These are phyloP conservation scores for Anaeromyces robustus DNA, from an alignment of 192 early-diverging fungal genomes.

Conservation along the genomic window DNA sequence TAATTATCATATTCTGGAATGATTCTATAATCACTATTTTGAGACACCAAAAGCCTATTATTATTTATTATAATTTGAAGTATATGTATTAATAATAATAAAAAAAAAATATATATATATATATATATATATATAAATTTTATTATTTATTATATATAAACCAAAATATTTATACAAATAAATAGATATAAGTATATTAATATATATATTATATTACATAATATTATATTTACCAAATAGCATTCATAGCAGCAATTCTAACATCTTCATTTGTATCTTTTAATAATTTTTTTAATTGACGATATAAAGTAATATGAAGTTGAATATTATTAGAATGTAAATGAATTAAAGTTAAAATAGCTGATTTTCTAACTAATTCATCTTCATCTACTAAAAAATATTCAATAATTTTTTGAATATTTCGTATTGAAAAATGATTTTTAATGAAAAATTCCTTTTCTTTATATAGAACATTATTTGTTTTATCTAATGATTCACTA, in stretches of 20 bases:
- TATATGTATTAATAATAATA: no score
- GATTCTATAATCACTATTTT: background rate
- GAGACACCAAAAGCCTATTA: background rate
- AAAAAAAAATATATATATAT: no score
- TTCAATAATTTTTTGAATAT: background rate
- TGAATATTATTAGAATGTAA: background rate
- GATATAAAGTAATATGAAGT: background rate
- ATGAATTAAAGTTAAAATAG: background rate
- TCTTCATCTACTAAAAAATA: background rate
- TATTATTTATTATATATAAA: no score
- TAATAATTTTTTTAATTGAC: background rate
- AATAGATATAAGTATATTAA: no score
- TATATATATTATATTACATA: no score
- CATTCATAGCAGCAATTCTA: background rate
- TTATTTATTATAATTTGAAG: no score
- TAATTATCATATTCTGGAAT: background rate
- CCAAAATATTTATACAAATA: no score
- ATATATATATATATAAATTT: no score
- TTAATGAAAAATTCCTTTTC: background rate
- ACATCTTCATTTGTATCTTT: background rate
- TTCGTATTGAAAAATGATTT: background rate
- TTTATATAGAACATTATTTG: background rate
- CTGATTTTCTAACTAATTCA: background rate
- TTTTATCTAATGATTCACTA: background rate
- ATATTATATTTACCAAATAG: background rate